Conservation (phyloP, 2,329 filamentous ascomycete genomes). For the Cladosporium sp. region DNA sequence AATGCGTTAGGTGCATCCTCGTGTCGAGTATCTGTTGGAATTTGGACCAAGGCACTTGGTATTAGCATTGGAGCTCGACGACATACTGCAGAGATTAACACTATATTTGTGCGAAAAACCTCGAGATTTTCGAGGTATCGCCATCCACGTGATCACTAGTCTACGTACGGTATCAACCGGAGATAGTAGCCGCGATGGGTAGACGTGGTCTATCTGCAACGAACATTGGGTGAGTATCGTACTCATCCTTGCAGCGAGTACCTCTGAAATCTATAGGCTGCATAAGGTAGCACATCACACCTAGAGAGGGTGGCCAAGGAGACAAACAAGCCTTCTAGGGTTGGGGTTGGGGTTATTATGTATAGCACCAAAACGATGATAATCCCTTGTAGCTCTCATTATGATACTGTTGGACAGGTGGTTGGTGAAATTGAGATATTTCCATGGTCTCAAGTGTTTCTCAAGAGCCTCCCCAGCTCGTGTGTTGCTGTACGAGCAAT, state of each 20-base stretch:
- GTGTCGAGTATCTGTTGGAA: background rate
- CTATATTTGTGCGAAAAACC: no score
- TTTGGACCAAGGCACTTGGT: background rate
- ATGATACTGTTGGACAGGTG: background rate
- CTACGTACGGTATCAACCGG: background rate
- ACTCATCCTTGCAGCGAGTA: background rate
- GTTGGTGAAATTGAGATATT: background rate
- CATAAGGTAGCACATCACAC: background rate
- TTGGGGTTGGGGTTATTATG: background rate
- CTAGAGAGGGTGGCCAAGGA: background rate
- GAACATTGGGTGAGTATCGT: background rate
- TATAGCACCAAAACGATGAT: background rate
- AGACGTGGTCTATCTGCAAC: no score
- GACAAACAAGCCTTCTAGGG: background rate
- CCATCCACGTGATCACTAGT: background rate
- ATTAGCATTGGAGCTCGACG: background rate
- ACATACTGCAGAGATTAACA: background rate
- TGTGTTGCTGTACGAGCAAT: background rate
- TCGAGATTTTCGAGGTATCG: background rate
- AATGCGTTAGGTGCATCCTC: background rate
- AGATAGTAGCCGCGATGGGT: background rate
- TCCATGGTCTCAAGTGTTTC: background rate
- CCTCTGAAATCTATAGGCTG: background rate
- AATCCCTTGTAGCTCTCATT: background rate
- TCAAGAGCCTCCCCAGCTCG: background rate